phyloP scores from a whole-genome alignment of 306 rosid species.

The Albizia julibrissin region DNA sequence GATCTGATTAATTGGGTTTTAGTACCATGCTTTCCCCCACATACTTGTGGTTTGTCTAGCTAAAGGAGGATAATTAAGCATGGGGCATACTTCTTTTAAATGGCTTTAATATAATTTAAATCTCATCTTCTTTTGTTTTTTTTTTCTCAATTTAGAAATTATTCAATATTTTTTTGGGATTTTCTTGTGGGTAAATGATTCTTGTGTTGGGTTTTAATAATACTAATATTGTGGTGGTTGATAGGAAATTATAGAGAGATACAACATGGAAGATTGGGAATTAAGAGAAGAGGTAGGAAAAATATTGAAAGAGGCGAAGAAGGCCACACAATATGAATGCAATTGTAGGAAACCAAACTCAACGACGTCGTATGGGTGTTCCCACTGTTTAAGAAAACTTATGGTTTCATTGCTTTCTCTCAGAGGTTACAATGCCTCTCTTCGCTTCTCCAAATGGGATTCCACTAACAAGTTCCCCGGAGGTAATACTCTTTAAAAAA shows the following conservation, averaged over 20 bases:
- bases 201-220: background rate
- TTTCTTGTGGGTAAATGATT: background rate
- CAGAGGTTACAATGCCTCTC: conserved; percentile 54
- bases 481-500: conserved; percentile 41
- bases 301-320: conserved; percentile 40
- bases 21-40: no score
- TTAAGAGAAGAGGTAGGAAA: conserved; percentile 46
- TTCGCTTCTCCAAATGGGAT: conserved; percentile 57
- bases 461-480: conserved; percentile 48
- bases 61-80: background rate
- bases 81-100: background rate
- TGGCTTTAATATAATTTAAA: background rate
- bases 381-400: conserved; percentile 47
- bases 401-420: conserved; percentile 44
- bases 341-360: conserved; percentile 38
- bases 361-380: conserved; percentile 32
- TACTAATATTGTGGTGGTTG: background rate
- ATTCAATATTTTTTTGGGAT: background rate
- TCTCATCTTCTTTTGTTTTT: background rate
- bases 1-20: no score
- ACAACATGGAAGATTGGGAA: conserved; percentile 37
- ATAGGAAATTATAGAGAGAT: conserved; percentile 64
- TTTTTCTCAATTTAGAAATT: background rate
- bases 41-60: background rate
- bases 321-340: conserved; percentile 35